Evolutionary conservation across 352 stramenopile genomes (phyloP), one percentile per base, ranked within the genome.

Genomic region (Phytophthora parvispora): DNA sequence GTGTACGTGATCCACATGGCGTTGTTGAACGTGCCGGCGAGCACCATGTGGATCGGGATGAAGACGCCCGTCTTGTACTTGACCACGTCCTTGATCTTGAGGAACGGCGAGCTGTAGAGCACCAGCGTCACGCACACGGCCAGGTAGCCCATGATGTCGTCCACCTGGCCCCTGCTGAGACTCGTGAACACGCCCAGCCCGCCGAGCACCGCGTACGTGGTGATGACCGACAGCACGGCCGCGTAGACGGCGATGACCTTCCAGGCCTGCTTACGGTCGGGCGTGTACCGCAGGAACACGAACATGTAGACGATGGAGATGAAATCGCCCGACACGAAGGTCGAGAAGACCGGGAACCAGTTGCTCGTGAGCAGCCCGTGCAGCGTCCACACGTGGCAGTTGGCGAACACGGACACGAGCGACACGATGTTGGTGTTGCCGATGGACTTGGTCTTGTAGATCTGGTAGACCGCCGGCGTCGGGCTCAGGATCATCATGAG

Each of bases 51-150:
- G 43, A 89, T 82, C 16, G 78, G 73, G 36, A 91, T 74, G 68
- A 84, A 82, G 32, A 82, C 71, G 0, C 78, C 78, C 10, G 77
- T 85, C 40, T 77, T 78, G 74, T 78, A 76, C 64, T 70, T 72
- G 61, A 89, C 25, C 24, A 91, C 83, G 32, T 78, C 67, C 24
- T 59, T 56, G 56, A 88, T 69, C 42, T 84, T 83, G 40, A 86
- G 76, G 47, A 91, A 80, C 3, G 83, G 83, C n/a, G 80, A 88
- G 43, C 70, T 73, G 71, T 88, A 89, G 15, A 91, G 81, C 54
- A 88, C 50, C 47, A 88, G 20, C 6, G 66, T 80, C n/a, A 84
- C 74, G 48, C 65, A 81, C 48, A 75, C 72, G 7, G 69, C 72
- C 0, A 75, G 45, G 50, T 78, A 83, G 4, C 75, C 75, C 60